Evolutionary conservation across 306 rosid genomes (phyloP), one percentile per base, ranked within the genome.

Genomic region (Cucumis cinereus): DNA sequence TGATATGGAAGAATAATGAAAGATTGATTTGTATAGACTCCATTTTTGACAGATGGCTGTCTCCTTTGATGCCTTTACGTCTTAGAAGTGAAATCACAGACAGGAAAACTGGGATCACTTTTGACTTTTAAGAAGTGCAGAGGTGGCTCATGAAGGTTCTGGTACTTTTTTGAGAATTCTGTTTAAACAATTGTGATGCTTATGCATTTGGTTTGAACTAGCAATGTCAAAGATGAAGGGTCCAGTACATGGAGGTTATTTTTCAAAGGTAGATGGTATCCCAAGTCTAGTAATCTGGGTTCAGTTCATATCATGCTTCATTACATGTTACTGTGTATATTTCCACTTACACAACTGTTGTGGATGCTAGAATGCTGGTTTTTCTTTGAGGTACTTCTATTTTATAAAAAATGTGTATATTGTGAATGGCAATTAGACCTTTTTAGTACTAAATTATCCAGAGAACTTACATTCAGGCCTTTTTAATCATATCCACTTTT

Each of bases 1-100:
- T 58, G 56, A 83, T 22, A 58, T 79, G 30, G 84, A 85, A 76
- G 89, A 76, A 77, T 84, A 86, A 77, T 16, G 52, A 69, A 79
- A 35, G 67, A 52, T 19, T 50, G 40, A 49, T 45, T 55, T 76
- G 61, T 19, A 33, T 1, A 63, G 11, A 17, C 49, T 35, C 71
- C 35, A 33, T 1, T 33, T 33, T 33, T 33, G 35, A 33, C 35
- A 2, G 35, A 33, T 4, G 2, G 35, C 4, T 33, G 35, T 33
- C 35, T 33, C 35, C 35, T n/a, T 33, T 33, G 35, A 33, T 33
- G 35, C 22, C 41, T 61, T 61, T 61, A 33, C 43, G 15, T 61
- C 43, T 26, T 23, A 59, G 66, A 59, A 33, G 35, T 10, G 41
- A 8, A 61, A 61, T 61, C 68, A 61, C 20, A 0, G 16, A 30